Base-by-base conservation (phyloP, 2,329 filamentous ascomycete genomes). In the Sarocladium brachiariae region DNA sequence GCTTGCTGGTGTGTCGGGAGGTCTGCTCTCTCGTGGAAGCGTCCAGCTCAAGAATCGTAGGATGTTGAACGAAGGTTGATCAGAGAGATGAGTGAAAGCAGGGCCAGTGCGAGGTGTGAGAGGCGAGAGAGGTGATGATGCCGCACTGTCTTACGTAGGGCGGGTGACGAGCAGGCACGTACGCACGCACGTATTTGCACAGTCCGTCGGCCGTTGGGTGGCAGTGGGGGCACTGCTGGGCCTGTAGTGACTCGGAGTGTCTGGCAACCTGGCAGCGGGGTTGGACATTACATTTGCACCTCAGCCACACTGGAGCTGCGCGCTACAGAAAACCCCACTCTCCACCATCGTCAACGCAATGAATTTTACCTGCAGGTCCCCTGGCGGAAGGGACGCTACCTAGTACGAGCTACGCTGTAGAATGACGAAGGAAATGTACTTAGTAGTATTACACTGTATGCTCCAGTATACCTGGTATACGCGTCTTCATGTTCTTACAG, bases 401-500 rank as follows among this genome's bases (percentile, higher is more conserved):
- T n/a, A n/a, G n/a, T n/a, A n/a, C n/a, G n/a, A n/a, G n/a, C n/a
- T n/a, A n/a, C n/a, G n/a, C n/a, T n/a, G n/a, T n/a, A n/a, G n/a
- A n/a, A n/a, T n/a, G n/a, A n/a, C n/a, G n/a, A n/a, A n/a, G n/a
- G n/a, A n/a, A n/a, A n/a, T 30, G 27, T 30, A 30, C 27, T 30
- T 13, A 7, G 27, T 30, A 30, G 27, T 30, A n/a, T n/a, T n/a
- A n/a, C n/a, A n/a, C n/a, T n/a, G n/a, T n/a, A n/a, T n/a, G n/a
- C n/a, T n/a, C n/a, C n/a, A n/a, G n/a, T n/a, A n/a, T n/a, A n/a
- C n/a, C n/a, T n/a, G n/a, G n/a, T n/a, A n/a, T n/a, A n/a, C n/a
- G n/a, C n/a, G n/a, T n/a, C n/a, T n/a, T n/a, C 27, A 30, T 30
- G 27, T 13, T 30, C 27, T 30, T 69, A 86, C 50, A 87, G 57